Conservation (phyloP, 2,329 filamentous ascomycete genomes). For the Ophiostoma ips region DNA sequence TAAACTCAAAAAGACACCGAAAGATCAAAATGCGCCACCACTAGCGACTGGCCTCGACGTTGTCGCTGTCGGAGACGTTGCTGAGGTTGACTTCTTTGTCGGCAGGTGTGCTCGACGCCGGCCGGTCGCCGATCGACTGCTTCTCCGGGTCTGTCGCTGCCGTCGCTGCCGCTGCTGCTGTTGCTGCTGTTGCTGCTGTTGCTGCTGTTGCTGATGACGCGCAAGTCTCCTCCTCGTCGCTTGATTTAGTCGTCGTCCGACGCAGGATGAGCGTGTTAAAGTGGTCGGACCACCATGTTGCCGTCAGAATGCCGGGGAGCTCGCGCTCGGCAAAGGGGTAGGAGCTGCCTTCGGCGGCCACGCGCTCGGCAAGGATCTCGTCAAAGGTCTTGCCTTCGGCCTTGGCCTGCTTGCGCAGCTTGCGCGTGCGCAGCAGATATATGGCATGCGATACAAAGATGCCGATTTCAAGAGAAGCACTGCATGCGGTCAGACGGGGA, state of each 20-base stretch:
- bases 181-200: no score
- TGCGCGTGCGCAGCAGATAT: slow-evolving; percentile 42
- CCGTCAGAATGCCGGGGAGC: not conserved
- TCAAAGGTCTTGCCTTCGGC: slow-evolving; percentile 39
- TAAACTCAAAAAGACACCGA: no score
- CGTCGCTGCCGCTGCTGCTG: no score
- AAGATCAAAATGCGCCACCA: no score
- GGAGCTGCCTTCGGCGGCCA: slow-evolving; percentile 16
- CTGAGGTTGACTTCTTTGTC: no score
- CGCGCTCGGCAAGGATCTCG: slow-evolving; percentile 29
- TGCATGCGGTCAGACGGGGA: slow-evolving; percentile 17
- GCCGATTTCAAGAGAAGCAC: slow-evolving; percentile 42
- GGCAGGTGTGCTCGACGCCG: not conserved
- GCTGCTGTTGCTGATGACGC: not conserved
- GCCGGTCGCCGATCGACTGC: not conserved
- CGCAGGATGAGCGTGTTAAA: not conserved
- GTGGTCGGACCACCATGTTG: slow-evolving; percentile 1
- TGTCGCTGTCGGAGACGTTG: no score
- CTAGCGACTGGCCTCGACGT: no score
- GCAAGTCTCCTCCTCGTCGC: not conserved
- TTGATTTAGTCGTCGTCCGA: not conserved
- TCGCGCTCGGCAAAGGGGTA: slow-evolving; percentile 26
- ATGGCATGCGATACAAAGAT: slow-evolving; percentile 46
- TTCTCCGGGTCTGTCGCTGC: not conserved
- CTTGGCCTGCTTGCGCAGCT: slow-evolving; percentile 37